Evolutionary conservation across 345 rosid species (phyloP), one percentile per base, ranked within the genome.

Genomic region (Sonneratia alba): DNA sequence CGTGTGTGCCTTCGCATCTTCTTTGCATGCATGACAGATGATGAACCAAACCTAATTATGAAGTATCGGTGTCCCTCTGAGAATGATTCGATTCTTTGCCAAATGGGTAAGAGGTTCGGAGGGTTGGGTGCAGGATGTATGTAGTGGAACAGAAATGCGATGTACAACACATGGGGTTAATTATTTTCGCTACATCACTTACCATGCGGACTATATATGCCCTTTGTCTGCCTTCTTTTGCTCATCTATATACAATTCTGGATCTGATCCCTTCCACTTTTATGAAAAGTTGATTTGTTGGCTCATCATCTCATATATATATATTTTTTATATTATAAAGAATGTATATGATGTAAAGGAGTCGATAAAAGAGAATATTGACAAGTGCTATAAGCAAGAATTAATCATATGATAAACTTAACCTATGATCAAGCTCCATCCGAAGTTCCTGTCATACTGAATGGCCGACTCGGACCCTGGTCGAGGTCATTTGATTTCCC

Each of bases 41-140:
- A 59, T 22, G 19, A 53, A 4, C 59, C 59, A 15, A 27, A 27
- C 32, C 32, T 27, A 27, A 27, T 27, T 27, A 27, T 27, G 32
- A 27, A 27, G 1, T 1, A 0, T 27, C 32, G 32, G 32, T 27
- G 32, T 27, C 32, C 34, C 34, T 22, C 4, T 13, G 14, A 61
- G 65, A 27, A 7, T 61, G 66, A 62, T 62, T 62, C 66, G 36
- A 62, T 62, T 27, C 66, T 62, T 5, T 27, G 36, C 3, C 11
- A 62, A 32, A 62, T 62, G 36, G 63, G 66, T 61, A 61, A 27
- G 66, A 61, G 37, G 38, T 38, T 62, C 11, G 66, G 38, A 62
- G 66, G 27, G 66, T 27, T 34, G 37, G 66, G 66, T 3, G 27
- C 6, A 8, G 36, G 18, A 27, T 34, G 32, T 62, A n/a, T 62